Evolutionary conservation across 1,139 yeast species (phyloP), one percentile per base, ranked within the genome.

Genomic region (Taphrina flavorubra): DNA sequence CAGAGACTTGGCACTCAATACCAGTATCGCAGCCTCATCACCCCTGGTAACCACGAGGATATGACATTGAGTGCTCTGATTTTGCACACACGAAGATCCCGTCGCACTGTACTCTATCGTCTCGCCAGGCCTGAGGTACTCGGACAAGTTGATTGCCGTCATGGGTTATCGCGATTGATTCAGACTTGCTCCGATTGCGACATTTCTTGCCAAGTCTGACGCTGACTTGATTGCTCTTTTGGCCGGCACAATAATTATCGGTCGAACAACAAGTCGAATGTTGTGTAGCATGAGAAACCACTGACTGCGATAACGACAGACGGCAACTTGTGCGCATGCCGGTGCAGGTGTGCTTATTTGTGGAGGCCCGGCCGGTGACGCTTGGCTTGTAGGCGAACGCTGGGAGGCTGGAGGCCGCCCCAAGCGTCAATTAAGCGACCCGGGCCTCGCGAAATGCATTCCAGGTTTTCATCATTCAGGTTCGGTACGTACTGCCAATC

Each of bases 31-130:
- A 8, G 42, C 58, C 16, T 53, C 58, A 8, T 53, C 10, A 6
- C 34, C 42, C 11, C 34, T 7, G 20, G 36, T 53, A 42, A 53
- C 58, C 36, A 53, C 25, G 13, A 36, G 42, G 10, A 37, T 16
- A 8, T n/a, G 20, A 16, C 58, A 36, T 34, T 31, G 42, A 8
- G 10, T 16, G 6, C n/a, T 11, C 10, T 36, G 14, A 16, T 13
- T 53, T 25, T 25, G n/a, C n/a, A 11, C 10, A n/a, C 36, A 49
- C 7, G n/a, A 18, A 7, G 58, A 14, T 1, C 25, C 58, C 1
- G 25, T 6, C 2, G 58, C 58, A 53, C 58, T 31, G 58, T 53
- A 53, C 8, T n/a, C 18, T 31, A 53, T 53, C 42, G 58, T 16
- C 40, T 31, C 58, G 8, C 42, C 58, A 11, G 58, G 58, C 20